Evolutionary conservation across 164 flowering plant species (phyloP), one percentile per base, ranked within the genome.

Genomic region (Vitis amurensis): DNA sequence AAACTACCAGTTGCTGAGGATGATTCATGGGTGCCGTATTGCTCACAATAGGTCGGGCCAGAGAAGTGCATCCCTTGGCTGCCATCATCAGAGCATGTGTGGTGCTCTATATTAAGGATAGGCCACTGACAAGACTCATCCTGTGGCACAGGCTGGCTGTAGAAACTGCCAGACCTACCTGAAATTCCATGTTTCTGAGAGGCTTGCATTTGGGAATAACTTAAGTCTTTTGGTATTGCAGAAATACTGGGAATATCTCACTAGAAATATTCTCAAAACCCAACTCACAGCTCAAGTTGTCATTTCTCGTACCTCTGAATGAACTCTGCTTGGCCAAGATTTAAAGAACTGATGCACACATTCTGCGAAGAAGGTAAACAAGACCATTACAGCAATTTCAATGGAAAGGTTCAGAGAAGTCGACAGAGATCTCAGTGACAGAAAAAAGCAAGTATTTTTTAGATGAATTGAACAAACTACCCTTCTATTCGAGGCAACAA

Each of bases 1-100:
- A 71, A 69, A 71, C 68, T 30, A 29, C 70, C 78, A 5, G 68
- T 73, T 62, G 67, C 76, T 0, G 82, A 74, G 19, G 88, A 84
- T 55, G 89, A 85, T 59, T 90, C 94, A 27, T 82, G 74, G 55
- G 87, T 84, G 78, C 86, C 76, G 73, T 70, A 73, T 47, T 61
- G 79, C 16, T 72, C 87, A 52, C 66, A 77, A 61, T 78, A 76
- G 61, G 47, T 67, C 50, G 53, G 74, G 50, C 51, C 61, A 1
- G 83, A 63, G 67, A 63, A 63, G 56, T 65, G 68, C 57, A 50
- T 70, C 9, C 61, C 73, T 62, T 72, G 81, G 68, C 73, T 78
- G 63, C 75, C 68, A 16, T 71, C 76, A 59, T 76, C 76, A 7
- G 80, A 79, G 67, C 23, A 76, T 57, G 74, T 58, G 17, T 51